Base-by-base conservation (phyloP, 2,329 filamentous ascomycete species). In the Penicillium rolfsii region DNA sequence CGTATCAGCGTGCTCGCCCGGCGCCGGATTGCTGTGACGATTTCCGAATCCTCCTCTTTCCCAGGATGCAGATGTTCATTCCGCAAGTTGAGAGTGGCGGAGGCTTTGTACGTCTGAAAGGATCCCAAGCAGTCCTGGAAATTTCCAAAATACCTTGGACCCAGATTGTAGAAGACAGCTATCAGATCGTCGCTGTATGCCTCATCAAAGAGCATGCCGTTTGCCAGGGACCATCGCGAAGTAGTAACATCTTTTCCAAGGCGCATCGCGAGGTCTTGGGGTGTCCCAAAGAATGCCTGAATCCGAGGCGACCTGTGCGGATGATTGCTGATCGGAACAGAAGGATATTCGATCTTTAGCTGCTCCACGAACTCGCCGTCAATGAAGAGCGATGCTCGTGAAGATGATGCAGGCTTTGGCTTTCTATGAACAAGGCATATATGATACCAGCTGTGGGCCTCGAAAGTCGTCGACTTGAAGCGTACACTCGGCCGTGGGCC, bases 91-190 rank as follows among this genome's bases (percentile, higher is more conserved):
- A 99, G 81, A 57, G 91, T 89, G 7, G 95, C 94, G 1, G 95
- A 98, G 6, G 95, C 94, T 70, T 91, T 88, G 73, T 99, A 99
- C 0, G 96, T 99, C 73, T 98, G 93, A 71, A 99, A 96, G 1
- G 93, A 94, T 5, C 96, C 95, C 14, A 99, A 84, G 68, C 92
- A 95, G 72, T 99, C 95, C 77, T 99, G 95, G 69, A 96, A 97
- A 73, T 99, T 99, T 16, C 95, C 95, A 71, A 92, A 89, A 69
- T 99, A 99, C 52, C 92, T 87, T 26, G 93, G 90, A 0, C 95
- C 94, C 19, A 99, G 87, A 53, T 93, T 91, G 73, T 90, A 91
- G 70, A 97, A 91, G 0, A 99, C 95, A 12, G 94, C 89, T 58
- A 99, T 83, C 62, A 96, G 85, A 75, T 99, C 95, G 72, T 98